Evolutionary conservation across 2,329 filamentous ascomycete species (phyloP), one percentile per base, ranked within the genome.

Genomic region (Alternaria ventricosa): DNA sequence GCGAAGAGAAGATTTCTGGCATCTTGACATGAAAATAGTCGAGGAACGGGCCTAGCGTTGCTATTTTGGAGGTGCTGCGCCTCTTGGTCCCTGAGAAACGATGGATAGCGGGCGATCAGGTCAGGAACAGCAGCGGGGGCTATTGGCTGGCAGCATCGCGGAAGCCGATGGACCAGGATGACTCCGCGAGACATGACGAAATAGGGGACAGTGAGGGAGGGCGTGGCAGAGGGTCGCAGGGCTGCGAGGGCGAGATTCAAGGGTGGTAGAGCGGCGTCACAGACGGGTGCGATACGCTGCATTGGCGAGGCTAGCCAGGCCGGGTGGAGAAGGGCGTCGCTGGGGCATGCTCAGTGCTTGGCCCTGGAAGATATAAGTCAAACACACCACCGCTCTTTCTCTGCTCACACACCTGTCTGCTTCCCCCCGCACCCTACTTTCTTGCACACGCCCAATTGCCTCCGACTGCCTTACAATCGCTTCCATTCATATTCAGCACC

Each of bases 1-100:
- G 67, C 60, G 59, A 57, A 55, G 55, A 65, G 62, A 66, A 57
- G 66, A 47, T 51, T 58, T 58, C 25, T 60, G 63, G 63, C 61
- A 60, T 62, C 28, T 58, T 63, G 36, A 57, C 46, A 59, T 61
- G 50, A 64, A 66, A 65, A 67, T 56, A 27, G 67, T 64, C 53
- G 69, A 60, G 61, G 64, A 65, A 66, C 56, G 45, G 61, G 63
- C 54, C 23, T 74, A 72, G 72, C 65, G 75, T 69, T 76, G 66
- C 76, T 78, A 78, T 77, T 78, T 75, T 75, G 67, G 71, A 68
- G 57, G 3, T 63, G 72, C 76, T 78, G 74, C 74, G 77, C 77
- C 67, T 72, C 62, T 58, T 60, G 65, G 65, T 71, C 69, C 71
- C 71, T 71, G 71, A 56, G 46, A 71, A 70, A 44, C 56, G 20